A percentile compares a stretch with the other conserved stretches of the same genome.
phyloP scores from a whole-genome alignment of 345 rosid species.

The Pistacia vera region DNA sequence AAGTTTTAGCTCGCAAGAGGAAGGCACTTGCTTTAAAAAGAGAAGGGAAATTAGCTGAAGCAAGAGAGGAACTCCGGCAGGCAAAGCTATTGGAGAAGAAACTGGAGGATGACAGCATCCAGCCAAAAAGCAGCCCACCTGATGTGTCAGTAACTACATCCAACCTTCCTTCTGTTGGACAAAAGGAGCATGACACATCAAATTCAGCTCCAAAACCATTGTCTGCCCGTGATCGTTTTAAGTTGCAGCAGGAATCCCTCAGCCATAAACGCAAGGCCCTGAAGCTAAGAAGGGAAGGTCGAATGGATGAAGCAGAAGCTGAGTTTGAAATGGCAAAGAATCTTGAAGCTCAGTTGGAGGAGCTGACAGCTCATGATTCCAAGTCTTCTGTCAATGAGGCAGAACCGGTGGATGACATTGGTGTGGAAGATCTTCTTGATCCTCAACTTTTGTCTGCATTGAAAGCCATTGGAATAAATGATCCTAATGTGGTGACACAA shows the following conservation, averaged over 20 bases:
- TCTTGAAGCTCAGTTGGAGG: conserved; percentile 85
- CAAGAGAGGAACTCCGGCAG: conserved; percentile 72
- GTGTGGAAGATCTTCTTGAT: conserved; percentile 88
- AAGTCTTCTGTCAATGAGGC: conserved; percentile 30
- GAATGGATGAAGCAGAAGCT: conserved; percentile 82
- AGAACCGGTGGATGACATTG: conserved; percentile 44
- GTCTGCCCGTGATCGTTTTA: conserved; percentile 83
- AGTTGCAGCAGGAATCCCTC: conserved; percentile 85
- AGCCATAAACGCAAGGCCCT: conserved; percentile 85
- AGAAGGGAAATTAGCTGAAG: conserved; percentile 83
- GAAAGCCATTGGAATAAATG: conserved; percentile 70
- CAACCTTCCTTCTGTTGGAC: conserved; percentile 31
- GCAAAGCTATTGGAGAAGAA: conserved; percentile 82
- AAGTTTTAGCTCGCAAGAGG: conserved; percentile 70
- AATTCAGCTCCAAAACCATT: conserved; percentile 54
- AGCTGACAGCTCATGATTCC: conserved; percentile 44
- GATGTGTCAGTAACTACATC: conserved; percentile 23
- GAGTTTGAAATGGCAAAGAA: conserved; percentile 88
- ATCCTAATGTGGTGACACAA: conserved; percentile 26
- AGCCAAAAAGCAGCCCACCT: conserved; percentile 25
- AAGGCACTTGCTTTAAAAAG: conserved; percentile 78
- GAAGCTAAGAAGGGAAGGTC: conserved; percentile 85
- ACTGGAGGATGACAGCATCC: conserved; percentile 39
- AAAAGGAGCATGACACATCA: conserved; percentile 46
- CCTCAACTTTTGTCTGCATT: conserved; percentile 88